Evolutionary conservation across 768 basidiomycete genomes (phyloP), one percentile per base, ranked within the genome.

Genomic region (Mycena rosella): DNA sequence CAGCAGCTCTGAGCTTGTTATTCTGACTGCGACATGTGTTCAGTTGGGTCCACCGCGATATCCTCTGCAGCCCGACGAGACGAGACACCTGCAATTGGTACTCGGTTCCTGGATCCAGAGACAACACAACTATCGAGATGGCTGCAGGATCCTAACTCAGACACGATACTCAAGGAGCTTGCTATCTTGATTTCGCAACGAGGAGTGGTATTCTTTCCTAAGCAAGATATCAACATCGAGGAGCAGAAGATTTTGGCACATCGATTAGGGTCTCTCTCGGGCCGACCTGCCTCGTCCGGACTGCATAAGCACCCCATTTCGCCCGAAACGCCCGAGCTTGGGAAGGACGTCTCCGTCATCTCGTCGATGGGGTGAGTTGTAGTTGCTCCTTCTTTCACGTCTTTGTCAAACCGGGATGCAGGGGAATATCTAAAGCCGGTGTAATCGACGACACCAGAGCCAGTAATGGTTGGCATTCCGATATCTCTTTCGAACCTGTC

Each of bases 161-260:
- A 88, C 67, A 82, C 81, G 54, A 74, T 87, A 34, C 77, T 89
- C 65, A 79, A 78, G 24, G 88, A 89, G 68, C 83, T 90, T 14
- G 87, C 88, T 0, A 79, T 79, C 4, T 78, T 88, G 53, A 80
- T 84, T 51, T 83, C 82, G 30, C 85, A 84, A 48, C 86, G 89
- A 29, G 88, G 88, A 7, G 89, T 90, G 38, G 87, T 89, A 7
- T 91, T 91, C 78, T 88, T 91, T 81, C 82, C 83, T 13, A 77
- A 82, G 20, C 88, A 89, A 74, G 81, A 85, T 68, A 74, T 90
- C 56, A 80, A 74, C 0, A 74, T 85, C 32, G 80, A 82, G 22
- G 82, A 89, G 70, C 87, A 89, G 76, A 85, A 83, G 64, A 68
- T 76, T 54, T 84, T 90, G 14, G 86, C 77, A 1, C 77, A 77